phyloP scores from a whole-genome alignment of 441 rosid species.

The Mallotus japonicus region DNA sequence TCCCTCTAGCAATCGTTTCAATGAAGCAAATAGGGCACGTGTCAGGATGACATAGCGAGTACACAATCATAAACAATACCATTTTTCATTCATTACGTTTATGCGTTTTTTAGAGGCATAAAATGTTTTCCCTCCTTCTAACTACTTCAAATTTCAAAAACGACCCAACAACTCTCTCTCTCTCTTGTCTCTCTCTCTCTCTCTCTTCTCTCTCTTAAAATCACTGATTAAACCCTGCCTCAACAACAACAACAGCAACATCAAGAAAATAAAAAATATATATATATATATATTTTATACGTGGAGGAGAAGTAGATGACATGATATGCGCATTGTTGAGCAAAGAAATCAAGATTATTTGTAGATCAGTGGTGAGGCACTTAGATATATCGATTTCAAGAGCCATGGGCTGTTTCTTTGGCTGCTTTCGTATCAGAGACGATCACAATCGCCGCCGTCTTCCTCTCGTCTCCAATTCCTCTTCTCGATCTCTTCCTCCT shows the following conservation, averaged over 20 bases:
- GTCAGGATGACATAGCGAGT: background rate
- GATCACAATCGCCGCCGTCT: slow-evolving; percentile 23
- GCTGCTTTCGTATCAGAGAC: slow-evolving; percentile 66
- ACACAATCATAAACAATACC: too few species aligned
- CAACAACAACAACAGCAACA: background rate
- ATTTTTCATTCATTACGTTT: background rate
- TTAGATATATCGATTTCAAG: slow-evolving; percentile 41
- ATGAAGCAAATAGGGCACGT: too few species aligned
- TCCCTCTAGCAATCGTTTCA: too few species aligned
- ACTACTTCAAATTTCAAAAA: slow-evolving; percentile 49
- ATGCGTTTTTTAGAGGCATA: slow-evolving; percentile 7
- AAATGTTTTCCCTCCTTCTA: slow-evolving; percentile 44
- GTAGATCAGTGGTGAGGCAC: slow-evolving; percentile 43
- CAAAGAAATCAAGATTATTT: slow-evolving; percentile 30
- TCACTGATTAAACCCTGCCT: slow-evolving; percentile 14
- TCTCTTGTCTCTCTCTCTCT: slow-evolving; percentile 27
- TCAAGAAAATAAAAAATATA: background rate
- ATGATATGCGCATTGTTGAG: slow-evolving; percentile 45
- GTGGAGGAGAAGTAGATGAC: slow-evolving; percentile 26
- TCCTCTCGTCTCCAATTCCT: slow-evolving; percentile 25
- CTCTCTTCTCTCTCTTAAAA: slow-evolving; percentile 11
- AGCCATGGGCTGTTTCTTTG: slow-evolving; percentile 79
- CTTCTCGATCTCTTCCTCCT: slow-evolving; percentile 31
- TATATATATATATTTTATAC: too few species aligned
- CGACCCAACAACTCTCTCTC: slow-evolving; percentile 39